Conservation (phyloP, 805 yeast genomes). For the Yarrowia sp. region DNA sequence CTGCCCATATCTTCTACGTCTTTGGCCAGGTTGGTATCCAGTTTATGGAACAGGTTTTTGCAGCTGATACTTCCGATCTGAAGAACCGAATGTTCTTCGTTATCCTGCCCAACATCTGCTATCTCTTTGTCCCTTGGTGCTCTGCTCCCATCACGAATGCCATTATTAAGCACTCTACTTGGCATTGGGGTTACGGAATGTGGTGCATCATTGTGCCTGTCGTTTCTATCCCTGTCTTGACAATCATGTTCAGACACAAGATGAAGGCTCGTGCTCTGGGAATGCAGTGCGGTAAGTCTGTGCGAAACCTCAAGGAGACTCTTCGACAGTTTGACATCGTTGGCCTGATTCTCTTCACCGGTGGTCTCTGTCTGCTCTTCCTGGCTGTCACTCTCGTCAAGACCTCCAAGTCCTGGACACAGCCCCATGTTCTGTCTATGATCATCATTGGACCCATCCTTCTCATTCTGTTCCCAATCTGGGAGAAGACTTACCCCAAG, state of each 20-base stretch:
- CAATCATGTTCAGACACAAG: neutral
- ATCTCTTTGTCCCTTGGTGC: neutral
- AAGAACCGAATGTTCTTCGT: neutral
- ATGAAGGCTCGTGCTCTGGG: neutral
- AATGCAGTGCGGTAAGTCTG: neutral
- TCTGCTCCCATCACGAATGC: neutral
- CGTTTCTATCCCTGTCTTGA: neutral
- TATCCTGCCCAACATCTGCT: neutral
- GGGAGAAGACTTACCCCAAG: neutral
- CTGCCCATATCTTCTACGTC: neutral
- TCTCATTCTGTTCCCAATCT: neutral
- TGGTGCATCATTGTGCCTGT: neutral
- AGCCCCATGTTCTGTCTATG: neutral
- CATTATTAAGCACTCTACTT: neutral
- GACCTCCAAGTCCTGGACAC: neutral
- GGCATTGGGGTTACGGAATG: neutral
- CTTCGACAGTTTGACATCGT: neutral
- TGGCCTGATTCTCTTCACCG: neutral
- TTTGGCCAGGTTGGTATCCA: neutral
- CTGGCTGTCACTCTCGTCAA: neutral
- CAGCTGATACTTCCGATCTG: neutral
- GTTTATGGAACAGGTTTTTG: neutral
- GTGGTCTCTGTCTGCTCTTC: neutral
- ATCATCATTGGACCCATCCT: neutral
- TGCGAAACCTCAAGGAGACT: neutral